Base-by-base conservation (phyloP, 1,284 basidiomycete species). In the Sporisorium exsertum region DNA sequence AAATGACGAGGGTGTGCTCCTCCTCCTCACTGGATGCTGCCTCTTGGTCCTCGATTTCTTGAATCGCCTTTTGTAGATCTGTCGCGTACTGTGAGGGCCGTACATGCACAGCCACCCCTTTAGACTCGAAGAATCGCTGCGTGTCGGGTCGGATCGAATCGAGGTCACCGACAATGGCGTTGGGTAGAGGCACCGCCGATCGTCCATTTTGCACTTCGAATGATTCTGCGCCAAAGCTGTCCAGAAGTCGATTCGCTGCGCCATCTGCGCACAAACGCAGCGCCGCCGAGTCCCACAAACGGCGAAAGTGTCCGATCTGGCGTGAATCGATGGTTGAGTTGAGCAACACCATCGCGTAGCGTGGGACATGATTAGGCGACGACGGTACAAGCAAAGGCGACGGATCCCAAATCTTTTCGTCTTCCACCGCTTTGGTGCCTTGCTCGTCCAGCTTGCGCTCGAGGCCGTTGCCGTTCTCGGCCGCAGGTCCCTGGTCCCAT, bases 21-120 rank as follows among this genome's bases (percentile, higher is more conserved):
- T 45, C 20, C 0, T 64, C 22, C n/a, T 35, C 45, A 13, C 56
- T 40, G 13, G 79, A 79, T 76, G 91, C 90, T 60, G 87, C 85
- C 74, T 90, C 90, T 58, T 89, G 67, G 26, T 81, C 75, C 22
- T 88, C 87, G 0, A 98, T 84, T 15, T 91, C 88, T 12, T 84
- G 77, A 2, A 98, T 87, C 81, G 94, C 95, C 87, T 99, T 99
- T 90, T 94, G 94, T 57, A 99, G 89, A 85, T 99, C 97, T 0
- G 97, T 99, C 2, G 94, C 90, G 83, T 95, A 87, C 82, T 95
- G 92, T 81, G 93, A 90, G 0, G 87, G 76, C 76, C 95, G 93
- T 50, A 90, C 86, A 2, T 91, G 85, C 43, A 97, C 87, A 0
- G 86, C 82, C 0, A 97, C 92, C 20, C 90, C 91, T 91, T 93